phyloP scores from a whole-genome alignment of 2,329 filamentous ascomycete species.

The Pseudocercospora vitis region DNA sequence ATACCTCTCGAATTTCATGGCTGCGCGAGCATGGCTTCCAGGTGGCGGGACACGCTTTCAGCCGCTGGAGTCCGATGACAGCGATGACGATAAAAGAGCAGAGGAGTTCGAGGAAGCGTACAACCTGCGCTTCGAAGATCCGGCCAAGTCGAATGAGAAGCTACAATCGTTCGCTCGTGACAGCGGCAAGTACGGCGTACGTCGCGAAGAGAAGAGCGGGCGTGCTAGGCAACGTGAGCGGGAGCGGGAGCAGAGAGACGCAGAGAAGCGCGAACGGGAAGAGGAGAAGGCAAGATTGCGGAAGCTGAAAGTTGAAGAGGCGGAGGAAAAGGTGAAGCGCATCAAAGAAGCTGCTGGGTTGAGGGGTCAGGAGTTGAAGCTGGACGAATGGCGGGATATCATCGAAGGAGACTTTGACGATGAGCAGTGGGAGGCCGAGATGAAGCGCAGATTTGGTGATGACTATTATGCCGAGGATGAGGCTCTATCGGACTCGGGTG shows the following conservation, averaged over 20 bases:
- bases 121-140: slow-evolving; percentile 94
- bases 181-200: slow-evolving; percentile 76
- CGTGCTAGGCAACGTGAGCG: slow-evolving; percentile 76
- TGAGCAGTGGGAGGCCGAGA: slow-evolving; percentile 84
- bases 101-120: slow-evolving; percentile 91
- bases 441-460: slow-evolving; percentile 84
- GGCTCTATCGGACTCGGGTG: slow-evolving; percentile 45
- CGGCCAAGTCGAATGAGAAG: slow-evolving; percentile 80
- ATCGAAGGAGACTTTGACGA: slow-evolving; percentile 88
- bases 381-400: slow-evolving; percentile 81
- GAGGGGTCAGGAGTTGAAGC: slow-evolving; percentile 62
- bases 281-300: slow-evolving; percentile 80
- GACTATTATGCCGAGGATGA: slow-evolving; percentile 81
- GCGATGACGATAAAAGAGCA: slow-evolving; percentile 69
- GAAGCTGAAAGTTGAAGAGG: slow-evolving; percentile 86
- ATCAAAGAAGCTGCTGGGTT: slow-evolving; percentile 88
- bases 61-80: slow-evolving; percentile 90
- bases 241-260: slow-evolving; percentile 75
- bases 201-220: slow-evolving; percentile 80
- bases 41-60: slow-evolving; percentile 66
- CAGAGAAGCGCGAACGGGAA: slow-evolving; percentile 70
- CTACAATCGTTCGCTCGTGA: slow-evolving; percentile 88
- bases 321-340: slow-evolving; percentile 79
- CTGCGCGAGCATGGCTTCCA: slow-evolving; percentile 84
- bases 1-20: slow-evolving; percentile 93